Base-by-base conservation (phyloP, 441 rosid species). In the Pelargonium myrrhifolium region DNA sequence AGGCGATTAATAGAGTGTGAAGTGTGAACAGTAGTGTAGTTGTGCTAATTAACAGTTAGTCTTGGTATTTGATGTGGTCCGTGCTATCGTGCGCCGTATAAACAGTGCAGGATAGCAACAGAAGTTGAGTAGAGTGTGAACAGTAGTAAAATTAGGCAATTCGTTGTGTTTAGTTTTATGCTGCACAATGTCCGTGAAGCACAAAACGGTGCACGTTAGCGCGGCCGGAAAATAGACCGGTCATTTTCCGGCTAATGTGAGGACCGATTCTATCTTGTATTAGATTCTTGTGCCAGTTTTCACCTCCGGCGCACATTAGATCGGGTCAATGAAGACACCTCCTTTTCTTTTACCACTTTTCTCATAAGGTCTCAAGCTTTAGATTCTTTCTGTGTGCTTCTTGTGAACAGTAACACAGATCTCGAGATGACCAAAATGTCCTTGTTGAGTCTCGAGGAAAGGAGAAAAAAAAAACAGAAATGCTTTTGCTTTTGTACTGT, bases 361-460 rank as follows among this genome's bases (percentile, higher is more conserved):
- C 17, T 15, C 9, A 51, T 20, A n/a, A 51, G 58, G 58, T 20
- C 20, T 51, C 20, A 51, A 51, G 58, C 58, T 51, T 51, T 51
- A 51, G 58, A 51, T 51, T 51, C 58, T 51, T 4, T 2, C 58
- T 51, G 17, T 15, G 21, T 51, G 58, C 21, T 51, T 14, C 58
- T 51, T 51, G 49, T 14, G 3, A 43, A 43, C 49, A 43, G 49
- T 43, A 43, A 15, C 58, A n/a, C 17, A 51, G 58, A 51, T 51
- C 58, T 51, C 58, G 58, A 51, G 58, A 51, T 51, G 58, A 51
- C 58, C 20, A 51, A 51, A 51, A 51, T 51, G 58, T 51, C 58
- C 58, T 51, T 51, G 18, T 15, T 51, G 58, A 51, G 58, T 15
- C 56, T 51, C 58, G n/a, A 8, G 49, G 49, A 10, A 43, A 43